A percentile compares a stretch with the other conserved stretches of the same genome.
phyloP scores from a whole-genome alignment of 306 rosid species.

The Datisca glomerata region DNA sequence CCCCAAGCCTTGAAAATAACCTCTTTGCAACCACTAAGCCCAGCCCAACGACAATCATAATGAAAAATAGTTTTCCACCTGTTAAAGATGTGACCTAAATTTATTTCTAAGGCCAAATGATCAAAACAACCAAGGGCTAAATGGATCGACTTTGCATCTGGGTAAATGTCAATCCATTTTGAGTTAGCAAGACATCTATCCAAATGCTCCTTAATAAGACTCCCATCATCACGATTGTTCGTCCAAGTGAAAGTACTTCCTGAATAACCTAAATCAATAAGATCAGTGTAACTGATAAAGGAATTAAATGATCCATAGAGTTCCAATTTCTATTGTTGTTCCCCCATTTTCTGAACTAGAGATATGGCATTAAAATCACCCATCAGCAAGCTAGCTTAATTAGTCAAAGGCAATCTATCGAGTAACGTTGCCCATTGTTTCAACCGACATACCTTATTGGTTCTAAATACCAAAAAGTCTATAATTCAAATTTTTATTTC shows the following conservation, averaged over 20 bases:
- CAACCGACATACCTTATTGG: background rate
- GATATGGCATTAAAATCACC: background rate
- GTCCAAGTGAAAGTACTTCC: too few species aligned
- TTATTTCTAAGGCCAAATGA: background rate
- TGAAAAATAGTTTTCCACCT: background rate
- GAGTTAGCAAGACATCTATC: too few species aligned
- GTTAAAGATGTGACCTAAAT: background rate
- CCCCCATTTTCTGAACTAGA: background rate
- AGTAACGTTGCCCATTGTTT: background rate
- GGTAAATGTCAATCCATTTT: too few species aligned
- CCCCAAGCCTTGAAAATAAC: background rate
- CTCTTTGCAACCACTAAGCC: background rate
- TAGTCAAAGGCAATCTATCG: background rate
- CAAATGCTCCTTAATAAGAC: background rate
- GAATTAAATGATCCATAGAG: background rate
- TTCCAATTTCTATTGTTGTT: background rate
- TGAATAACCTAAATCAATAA: background rate
- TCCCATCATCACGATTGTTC: background rate
- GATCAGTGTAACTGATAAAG: background rate
- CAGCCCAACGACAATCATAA: background rate
- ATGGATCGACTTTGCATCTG: background rate
- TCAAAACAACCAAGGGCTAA: background rate
- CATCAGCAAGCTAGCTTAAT: background rate
- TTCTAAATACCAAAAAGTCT: background rate
- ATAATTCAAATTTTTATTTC: too few species aligned